Base-by-base conservation (phyloP, 768 basidiomycete species). In the Lepiota venenata region DNA sequence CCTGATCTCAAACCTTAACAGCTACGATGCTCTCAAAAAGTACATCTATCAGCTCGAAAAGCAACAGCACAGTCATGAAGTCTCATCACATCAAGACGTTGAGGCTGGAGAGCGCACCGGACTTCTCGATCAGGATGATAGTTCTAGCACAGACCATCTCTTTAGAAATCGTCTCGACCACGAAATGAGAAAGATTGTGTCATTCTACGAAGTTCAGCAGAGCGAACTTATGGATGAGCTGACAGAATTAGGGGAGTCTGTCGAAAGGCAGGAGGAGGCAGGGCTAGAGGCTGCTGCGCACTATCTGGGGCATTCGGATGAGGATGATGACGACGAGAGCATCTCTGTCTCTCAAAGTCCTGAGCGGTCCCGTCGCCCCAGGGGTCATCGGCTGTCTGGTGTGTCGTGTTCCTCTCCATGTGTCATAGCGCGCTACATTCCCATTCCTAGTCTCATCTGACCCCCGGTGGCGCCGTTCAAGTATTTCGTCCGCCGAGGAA, bases 41-140 rank as follows among this genome's bases (percentile, higher is more conserved):
- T 80, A 81, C 57, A 87, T 95, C 35, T 94, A 94, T 74, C 85
- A 87, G 59, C 76, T 93, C 21, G 91, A 93, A 72, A 91, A 89
- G 67, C 80, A 84, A 56, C 83, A 91, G 52, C 76, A 78, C 41
- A 76, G 73, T 2, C 72, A 77, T 16, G 69, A 71, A 9, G 11
- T 64, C 14, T 21, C 51, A n/a, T 66, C 63, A 21, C 44, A 55
- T 22, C 57, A 47, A 42, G 90, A 93, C 66, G 61, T 87, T 39
- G 89, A 91, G 61, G 75, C 84, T 10, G 81, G 79, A 54, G 87
- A 90, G 63, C 73, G 60, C 6, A 77, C 81, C 2, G 68, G 81
- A 1, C 76, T 93, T 25, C 75, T 90, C 36, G 69, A 71, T 44
- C 63, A 69, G 16, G 63, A 57, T 7, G 65, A 72, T 36, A 35